A percentile compares a stretch with the other conserved stretches of the same genome.
Evolutionary conservation across 2,329 filamentous ascomycete genomes (phyloP).

Genomic region (Fusarium graminum): DNA sequence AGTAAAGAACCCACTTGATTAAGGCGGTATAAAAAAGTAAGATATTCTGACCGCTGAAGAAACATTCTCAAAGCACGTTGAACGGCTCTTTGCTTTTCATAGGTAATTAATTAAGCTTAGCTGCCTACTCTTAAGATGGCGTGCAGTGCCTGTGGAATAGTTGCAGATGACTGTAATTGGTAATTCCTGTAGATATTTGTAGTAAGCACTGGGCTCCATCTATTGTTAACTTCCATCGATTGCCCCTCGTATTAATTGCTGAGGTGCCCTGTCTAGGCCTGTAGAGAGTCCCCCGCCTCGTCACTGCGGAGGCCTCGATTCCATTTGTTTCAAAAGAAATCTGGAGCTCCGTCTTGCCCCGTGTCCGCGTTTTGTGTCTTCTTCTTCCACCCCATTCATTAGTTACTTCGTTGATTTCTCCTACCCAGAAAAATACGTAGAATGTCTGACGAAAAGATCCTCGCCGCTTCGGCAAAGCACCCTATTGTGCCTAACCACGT

Average conservation of each 20-base stretch:
- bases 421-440: constrained; percentile 25
- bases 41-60: constrained; percentile 16
- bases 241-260: constrained; percentile 24
- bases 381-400: constrained; percentile 23
- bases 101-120: constrained; percentile 1
- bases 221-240: constrained; percentile 5
- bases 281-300: constrained; percentile 32
- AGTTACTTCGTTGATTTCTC: constrained; percentile 10
- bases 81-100: background rate
- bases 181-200: constrained; percentile 13
- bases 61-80: constrained; percentile 8
- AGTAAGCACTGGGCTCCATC: constrained; percentile 11
- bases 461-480: constrained; percentile 72
- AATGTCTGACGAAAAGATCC: constrained; percentile 67
- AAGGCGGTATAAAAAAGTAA: constrained; percentile 24
- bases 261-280: constrained; percentile 10
- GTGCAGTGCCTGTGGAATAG: constrained; percentile 21
- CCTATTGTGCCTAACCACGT: constrained; percentile 67
- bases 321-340: constrained; percentile 42
- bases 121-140: constrained; percentile 10
- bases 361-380: constrained; percentile 12
- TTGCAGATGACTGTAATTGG: background rate
- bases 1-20: constrained; percentile 18
- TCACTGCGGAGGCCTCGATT: constrained; percentile 37
- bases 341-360: constrained; percentile 42